These are phyloP conservation scores for Nicotiana otophora DNA, from an alignment of 257 asterid genomes.

Conservation along the genomic window DNA sequence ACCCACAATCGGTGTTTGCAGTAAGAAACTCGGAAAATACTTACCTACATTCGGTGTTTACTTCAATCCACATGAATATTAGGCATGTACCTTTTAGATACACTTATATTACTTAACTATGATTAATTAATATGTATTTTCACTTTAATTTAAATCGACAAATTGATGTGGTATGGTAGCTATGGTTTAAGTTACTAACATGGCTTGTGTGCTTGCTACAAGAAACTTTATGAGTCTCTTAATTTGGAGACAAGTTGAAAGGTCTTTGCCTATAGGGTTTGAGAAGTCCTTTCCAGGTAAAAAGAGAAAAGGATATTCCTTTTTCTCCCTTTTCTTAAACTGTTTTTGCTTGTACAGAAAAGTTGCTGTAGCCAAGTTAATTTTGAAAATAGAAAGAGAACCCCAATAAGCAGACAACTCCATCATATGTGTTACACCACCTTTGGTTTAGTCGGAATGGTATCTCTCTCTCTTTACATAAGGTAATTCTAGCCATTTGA, in stretches of 20 bases:
- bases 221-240: neutral
- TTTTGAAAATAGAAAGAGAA: neutral
- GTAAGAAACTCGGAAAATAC: neutral
- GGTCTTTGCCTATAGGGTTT: neutral
- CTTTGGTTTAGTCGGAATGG: neutral
- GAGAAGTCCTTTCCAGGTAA: neutral
- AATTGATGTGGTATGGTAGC: too few species aligned
- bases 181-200: too few species aligned
- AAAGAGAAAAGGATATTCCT: neutral
- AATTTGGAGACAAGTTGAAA: neutral
- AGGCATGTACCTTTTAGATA: too few species aligned
- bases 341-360: neutral
- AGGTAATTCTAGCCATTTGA: neutral
- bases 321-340: neutral
- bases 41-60: too few species aligned
- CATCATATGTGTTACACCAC: neutral
- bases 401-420: neutral
- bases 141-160: too few species aligned
- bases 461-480: neutral
- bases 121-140: too few species aligned
- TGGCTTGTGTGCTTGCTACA: too few species aligned
- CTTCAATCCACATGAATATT: too few species aligned
- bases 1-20: too few species aligned
- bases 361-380: neutral
- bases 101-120: too few species aligned